Evolutionary conservation across 106 monocot species (phyloP), one percentile per base, ranked within the genome.

Genomic region (Alisma plantagoaquatica): DNA sequence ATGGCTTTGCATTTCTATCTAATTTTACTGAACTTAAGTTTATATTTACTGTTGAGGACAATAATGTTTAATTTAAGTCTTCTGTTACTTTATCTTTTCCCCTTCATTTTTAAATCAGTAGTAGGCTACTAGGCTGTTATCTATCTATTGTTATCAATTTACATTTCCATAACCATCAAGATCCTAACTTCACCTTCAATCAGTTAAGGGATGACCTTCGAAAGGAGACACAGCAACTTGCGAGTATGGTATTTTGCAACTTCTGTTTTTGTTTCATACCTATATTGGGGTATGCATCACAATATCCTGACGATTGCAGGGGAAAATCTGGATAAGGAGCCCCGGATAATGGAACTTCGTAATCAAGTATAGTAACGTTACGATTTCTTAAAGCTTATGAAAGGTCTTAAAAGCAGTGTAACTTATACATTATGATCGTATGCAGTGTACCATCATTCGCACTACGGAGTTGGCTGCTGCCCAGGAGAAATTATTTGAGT

Each of bases 241-340:
- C 68, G 7, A 58, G 68, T 68, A 50, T 59, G 68, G 29, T 38
- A 9, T 23, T 49, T 9, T 41, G 24, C 19, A 15, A 9, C 18
- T 58, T 14, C 5, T 10, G 15, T 22, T 43, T 41, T 44, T 49
- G 24, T 7, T 12, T 3, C 11, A 10, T 21, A 49, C 19, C 12
- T 49, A 11, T 29, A 63, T 25, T 26, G 16, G 0, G 14, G 32
- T 17, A 48, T 23, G 17, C 31, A 19, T 48, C 21, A 66, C 54
- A 1, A 28, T 19, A 2, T 12, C 2, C 24, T 25, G n/a, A n/a
- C 22, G 30, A 17, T 49, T 56, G 7, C 33, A 92, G 92, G 76
- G 61, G 82, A 83, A 20, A 92, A 92, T 15, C 70, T 86, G 59
- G 92, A 79, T 54, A 87, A 83, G 43, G 92, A 86, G 56, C 70